Conservation (phyloP, 345 rosid species). For the Sonneratia alba region DNA sequence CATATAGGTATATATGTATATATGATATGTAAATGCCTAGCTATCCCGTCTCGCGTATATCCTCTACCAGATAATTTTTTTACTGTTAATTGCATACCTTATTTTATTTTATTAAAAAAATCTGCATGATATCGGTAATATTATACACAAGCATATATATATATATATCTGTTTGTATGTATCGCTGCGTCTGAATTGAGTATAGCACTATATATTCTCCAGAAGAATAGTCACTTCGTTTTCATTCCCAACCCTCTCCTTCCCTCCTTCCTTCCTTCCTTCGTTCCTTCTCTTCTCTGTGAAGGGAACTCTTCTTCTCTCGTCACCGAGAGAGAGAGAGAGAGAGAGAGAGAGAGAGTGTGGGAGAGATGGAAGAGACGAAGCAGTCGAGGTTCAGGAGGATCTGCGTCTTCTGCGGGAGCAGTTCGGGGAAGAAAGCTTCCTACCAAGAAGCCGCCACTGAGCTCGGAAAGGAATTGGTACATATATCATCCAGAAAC, state of each 20-base stretch:
- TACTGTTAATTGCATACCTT: too few species aligned
- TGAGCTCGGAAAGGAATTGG: conserved; percentile 74
- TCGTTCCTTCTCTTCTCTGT: neutral
- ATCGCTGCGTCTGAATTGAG: too few species aligned
- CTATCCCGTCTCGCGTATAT: too few species aligned
- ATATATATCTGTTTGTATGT: too few species aligned
- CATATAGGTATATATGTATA: too few species aligned
- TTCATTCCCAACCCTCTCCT: conserved; percentile 29
- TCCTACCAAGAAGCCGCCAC: conserved; percentile 81
- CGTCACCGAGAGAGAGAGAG: conserved; percentile 7
- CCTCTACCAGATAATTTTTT: too few species aligned
- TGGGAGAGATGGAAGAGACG: conserved; percentile 38
- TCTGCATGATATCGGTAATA: too few species aligned
- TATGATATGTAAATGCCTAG: too few species aligned
- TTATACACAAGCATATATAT: neutral
- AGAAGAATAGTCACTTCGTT: conserved; percentile 19
- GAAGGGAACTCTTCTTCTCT: neutral
- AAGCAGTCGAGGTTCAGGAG: conserved; percentile 49
- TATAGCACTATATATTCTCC: neutral
- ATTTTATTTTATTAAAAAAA: too few species aligned
- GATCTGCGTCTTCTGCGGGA: conserved; percentile 87
- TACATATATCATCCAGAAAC: conserved; percentile 10
- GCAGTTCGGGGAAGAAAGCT: conserved; percentile 68
- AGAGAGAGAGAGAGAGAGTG: conserved; percentile 5
- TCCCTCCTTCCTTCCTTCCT: neutral